These are phyloP conservation scores for Scorias spongiosa DNA, from an alignment of 2,329 filamentous ascomycete genomes.

Conservation along the genomic window DNA sequence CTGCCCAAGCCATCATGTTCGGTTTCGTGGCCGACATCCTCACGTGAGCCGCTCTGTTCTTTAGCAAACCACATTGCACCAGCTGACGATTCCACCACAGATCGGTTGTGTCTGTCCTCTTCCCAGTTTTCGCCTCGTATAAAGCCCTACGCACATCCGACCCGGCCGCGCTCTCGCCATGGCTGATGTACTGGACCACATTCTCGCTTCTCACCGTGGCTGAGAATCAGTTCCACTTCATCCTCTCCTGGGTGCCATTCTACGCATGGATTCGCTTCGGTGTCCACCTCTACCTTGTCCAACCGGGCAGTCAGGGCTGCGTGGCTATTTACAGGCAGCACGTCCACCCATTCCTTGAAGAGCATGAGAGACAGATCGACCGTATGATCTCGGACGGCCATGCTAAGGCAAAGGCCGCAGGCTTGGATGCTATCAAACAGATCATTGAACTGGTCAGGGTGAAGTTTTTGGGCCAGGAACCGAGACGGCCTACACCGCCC, in stretches of 20 bases:
- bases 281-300: constrained; percentile 83
- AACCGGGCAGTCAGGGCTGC: constrained; percentile 94
- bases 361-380: constrained; percentile 82
- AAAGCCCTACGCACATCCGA: constrained; percentile 91
- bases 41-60: constrained; percentile 43
- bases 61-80: constrained; percentile 7
- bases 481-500: constrained; percentile 35
- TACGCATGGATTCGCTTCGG: constrained; percentile 81
- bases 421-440: constrained; percentile 42
- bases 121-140: constrained; percentile 93
- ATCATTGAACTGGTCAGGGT: constrained; percentile 47
- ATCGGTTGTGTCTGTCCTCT: constrained; percentile 75
- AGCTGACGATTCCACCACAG: constrained; percentile 30
- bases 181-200: constrained; percentile 99
- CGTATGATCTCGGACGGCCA: constrained; percentile 72
- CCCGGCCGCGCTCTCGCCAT: constrained; percentile 79
- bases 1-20: constrained; percentile 41
- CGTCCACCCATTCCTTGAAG: constrained; percentile 72
- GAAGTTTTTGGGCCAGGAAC: constrained; percentile 63
- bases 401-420: constrained; percentile 60
- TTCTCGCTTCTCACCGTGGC: constrained; percentile 64
- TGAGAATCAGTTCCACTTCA: constrained; percentile 78
- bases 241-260: constrained; percentile 83
- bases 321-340: constrained; percentile 70
- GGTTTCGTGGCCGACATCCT: constrained; percentile 62